Base-by-base conservation (phyloP, 2,329 filamentous ascomycete species). In the Penicillium expansum region DNA sequence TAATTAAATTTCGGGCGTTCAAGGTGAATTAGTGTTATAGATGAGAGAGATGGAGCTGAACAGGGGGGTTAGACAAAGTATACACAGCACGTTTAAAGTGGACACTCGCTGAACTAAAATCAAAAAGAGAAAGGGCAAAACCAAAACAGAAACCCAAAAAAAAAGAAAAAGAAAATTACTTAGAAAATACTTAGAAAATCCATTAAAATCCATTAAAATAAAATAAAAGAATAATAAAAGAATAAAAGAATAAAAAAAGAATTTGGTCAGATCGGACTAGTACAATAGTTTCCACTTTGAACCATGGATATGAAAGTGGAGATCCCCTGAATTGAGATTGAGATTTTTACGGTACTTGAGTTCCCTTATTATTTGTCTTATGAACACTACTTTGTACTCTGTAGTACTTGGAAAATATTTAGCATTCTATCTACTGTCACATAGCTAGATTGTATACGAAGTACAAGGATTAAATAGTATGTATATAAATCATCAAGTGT, bases 241-340 rank as follows among this genome's bases (percentile, higher is more conserved):
- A 41, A 20, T 5, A 3, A 24, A 24, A 24, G 20, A 22, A 5
- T 13, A 5, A 16, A 16, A 33, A 1, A 22, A 24, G 24, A n/a
- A n/a, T n/a, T 24, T 42, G 41, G 35, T 20, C 30, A 59, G 55
- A 53, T 55, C 52, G 51, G 11, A 27, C 22, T 43, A 43, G 22
- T 11, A 24, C 56, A 54, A 61, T 50, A 49, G 39, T 38, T 60
- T 48, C 41, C 48, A 52, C 29, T 37, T 7, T 14, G n/a, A 41
- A 38, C 52, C 52, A 55, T 51, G 52, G 52, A 37, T 33, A 13
- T 18, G 30, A 3, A 35, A 18, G 52, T 55, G 52, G 52, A 38
- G 37, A 50, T 49, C 52, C 45, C 45, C 45, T 55, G 52, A 42
- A 37, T 24, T 24, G 24, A 24, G 24, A 29, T 29, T 29, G 27